A percentile compares a stretch with the other conserved stretches of the same genome.
Conservation (phyloP, 2,329 filamentous ascomycete genomes). For the Neofusicoccum sp. region DNA sequence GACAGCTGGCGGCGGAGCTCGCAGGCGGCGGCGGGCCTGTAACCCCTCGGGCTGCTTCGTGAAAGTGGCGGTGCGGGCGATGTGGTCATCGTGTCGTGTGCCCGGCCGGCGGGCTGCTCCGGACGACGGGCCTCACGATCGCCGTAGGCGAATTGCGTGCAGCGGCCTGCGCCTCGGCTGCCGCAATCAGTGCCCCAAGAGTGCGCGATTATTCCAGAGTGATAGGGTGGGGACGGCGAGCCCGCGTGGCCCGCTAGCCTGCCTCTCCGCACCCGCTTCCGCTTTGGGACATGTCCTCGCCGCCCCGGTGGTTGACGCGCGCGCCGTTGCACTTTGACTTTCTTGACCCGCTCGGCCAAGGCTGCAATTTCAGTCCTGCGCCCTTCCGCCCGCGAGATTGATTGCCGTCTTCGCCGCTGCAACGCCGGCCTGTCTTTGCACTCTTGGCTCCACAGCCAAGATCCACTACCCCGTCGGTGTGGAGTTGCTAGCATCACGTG, state of each 20-base stretch:
- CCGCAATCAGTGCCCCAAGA: constrained; percentile 17
- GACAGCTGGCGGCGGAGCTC: neutral
- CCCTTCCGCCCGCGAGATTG: neutral
- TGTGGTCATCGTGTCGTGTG: neutral
- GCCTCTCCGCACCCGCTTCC: constrained; percentile 10
- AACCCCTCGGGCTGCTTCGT: too few relatives aligned
- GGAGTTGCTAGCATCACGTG: constrained; percentile 1
- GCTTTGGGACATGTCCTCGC: neutral
- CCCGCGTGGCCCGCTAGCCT: neutral
- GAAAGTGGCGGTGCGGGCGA: constrained; percentile 1
- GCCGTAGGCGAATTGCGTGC: constrained; percentile 16
- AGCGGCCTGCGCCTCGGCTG: constrained; percentile 12
- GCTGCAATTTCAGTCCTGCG: neutral
- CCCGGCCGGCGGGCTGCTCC: neutral
- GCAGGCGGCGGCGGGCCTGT: too few relatives aligned
- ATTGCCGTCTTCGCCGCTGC: neutral
- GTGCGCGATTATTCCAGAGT: constrained; percentile 15
- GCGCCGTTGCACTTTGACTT: neutral
- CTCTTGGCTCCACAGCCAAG: neutral
- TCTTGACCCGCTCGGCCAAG: neutral
- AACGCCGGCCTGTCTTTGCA: neutral
- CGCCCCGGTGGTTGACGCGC: neutral
- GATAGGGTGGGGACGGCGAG: constrained; percentile 5
- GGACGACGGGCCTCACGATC: neutral
- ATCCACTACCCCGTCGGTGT: neutral